phyloP scores from a whole-genome alignment of 768 basidiomycete genomes.

The Russula sp. region DNA sequence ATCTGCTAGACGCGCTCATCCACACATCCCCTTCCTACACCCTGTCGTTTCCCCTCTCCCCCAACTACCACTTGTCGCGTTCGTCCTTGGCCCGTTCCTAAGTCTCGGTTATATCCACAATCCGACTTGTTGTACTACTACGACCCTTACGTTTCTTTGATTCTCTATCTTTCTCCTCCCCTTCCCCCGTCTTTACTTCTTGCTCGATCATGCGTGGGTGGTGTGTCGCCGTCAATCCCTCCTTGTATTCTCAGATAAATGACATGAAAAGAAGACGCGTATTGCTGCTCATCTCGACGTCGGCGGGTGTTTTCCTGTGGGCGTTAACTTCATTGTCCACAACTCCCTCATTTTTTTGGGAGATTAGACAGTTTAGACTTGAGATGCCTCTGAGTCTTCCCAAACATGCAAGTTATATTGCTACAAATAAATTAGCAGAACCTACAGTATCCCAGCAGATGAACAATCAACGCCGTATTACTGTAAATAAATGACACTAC shows the following conservation, averaged over 20 bases:
- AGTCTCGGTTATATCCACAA: slow-evolving; percentile 42
- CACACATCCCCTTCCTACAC: slow-evolving; percentile 37
- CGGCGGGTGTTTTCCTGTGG: neutral
- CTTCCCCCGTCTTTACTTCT: slow-evolving; percentile 20
- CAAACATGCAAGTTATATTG: too few species aligned
- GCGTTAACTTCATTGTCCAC: too few species aligned
- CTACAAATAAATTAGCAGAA: too few species aligned
- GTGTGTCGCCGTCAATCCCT: slow-evolving; percentile 20
- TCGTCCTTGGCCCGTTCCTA: slow-evolving; percentile 40
- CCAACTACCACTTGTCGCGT: slow-evolving; percentile 42
- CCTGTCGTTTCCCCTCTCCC: slow-evolving; percentile 38
- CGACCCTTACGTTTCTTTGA: slow-evolving; percentile 33
- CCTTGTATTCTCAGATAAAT: slow-evolving; percentile 19
- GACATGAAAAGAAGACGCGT: neutral
- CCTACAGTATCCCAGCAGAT: too few species aligned
- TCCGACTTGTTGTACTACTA: slow-evolving; percentile 41
- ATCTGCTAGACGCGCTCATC: slow-evolving; percentile 39
- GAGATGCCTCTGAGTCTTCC: too few species aligned
- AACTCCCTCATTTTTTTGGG: too few species aligned
- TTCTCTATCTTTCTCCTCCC: neutral
- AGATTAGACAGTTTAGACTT: too few species aligned
- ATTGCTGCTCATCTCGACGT: neutral
- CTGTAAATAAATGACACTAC: too few species aligned
- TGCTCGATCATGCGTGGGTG: slow-evolving; percentile 29
- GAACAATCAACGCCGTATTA: too few species aligned